A percentile compares a stretch with the other conserved stretches of the same genome.
These are phyloP conservation scores for Beauveria rudraprayagi DNA, from an alignment of 2,329 filamentous ascomycete species.

Conservation along the genomic window DNA sequence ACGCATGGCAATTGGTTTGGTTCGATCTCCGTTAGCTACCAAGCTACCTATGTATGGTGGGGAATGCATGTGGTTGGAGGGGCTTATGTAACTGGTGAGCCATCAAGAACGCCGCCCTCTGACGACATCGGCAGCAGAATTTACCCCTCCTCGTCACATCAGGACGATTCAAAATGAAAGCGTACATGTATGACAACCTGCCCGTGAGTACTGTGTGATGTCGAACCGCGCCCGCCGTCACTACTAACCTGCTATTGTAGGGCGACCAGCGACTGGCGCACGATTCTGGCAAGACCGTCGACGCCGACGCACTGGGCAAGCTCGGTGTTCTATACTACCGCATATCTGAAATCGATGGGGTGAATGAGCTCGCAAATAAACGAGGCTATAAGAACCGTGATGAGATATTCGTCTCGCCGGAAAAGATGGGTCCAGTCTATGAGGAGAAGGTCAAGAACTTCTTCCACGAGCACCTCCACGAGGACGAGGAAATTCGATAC, in stretches of 20 bases:
- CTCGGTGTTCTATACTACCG: constrained; percentile 76
- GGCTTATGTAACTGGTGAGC: constrained; percentile 11
- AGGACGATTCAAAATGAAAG: constrained; percentile 37
- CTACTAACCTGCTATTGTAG: constrained; percentile 33
- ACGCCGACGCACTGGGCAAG: constrained; percentile 54
- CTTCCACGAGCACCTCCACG: constrained; percentile 92
- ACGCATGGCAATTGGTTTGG: constrained; percentile 1
- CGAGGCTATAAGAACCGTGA: constrained; percentile 92
- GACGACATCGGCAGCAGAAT: neutral
- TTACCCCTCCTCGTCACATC: neutral
- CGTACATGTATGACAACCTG: constrained; percentile 50
- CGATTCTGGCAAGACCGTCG: constrained; percentile 68
- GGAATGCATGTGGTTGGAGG: neutral
- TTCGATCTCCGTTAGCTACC: neutral
- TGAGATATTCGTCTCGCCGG: constrained; percentile 80
- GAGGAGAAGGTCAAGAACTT: constrained; percentile 91
- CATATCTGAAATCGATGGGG: constrained; percentile 54
- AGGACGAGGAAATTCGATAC: constrained; percentile 97
- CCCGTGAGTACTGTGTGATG: constrained; percentile 32
- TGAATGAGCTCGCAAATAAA: constrained; percentile 65
- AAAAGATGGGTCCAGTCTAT: constrained; percentile 77
- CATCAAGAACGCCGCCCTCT: neutral
- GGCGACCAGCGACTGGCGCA: constrained; percentile 91
- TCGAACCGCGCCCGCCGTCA: neutral
- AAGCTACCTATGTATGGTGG: neutral